Evolutionary conservation across 768 basidiomycete species (phyloP).

Genomic region (Pleurotus tuoliensis): DNA sequence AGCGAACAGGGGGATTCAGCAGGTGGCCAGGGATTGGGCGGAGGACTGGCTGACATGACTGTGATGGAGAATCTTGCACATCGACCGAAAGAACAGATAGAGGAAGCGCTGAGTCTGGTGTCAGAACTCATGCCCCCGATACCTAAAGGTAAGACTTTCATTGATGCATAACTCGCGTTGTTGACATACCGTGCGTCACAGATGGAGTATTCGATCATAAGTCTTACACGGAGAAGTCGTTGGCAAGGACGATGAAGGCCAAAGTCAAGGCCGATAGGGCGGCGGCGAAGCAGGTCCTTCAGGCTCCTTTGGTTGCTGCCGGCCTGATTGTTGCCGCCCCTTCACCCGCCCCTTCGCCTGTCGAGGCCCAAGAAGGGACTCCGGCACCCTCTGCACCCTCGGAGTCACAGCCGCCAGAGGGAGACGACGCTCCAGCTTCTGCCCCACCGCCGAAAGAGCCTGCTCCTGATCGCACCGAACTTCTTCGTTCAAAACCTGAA

Average conservation of each 20-base stretch:
- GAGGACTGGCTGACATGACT: constrained; percentile 92
- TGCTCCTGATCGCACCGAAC: constrained; percentile 60
- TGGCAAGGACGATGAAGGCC: constrained; percentile 72
- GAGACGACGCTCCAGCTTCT: constrained; percentile 27
- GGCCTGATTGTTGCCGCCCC: not conserved
- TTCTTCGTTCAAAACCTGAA: constrained; percentile 70
- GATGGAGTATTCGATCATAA: constrained; percentile 97
- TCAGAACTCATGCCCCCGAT: constrained; percentile 92
- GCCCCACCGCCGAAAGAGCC: constrained; percentile 30
- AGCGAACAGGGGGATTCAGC: constrained; percentile 59
- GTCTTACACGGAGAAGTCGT: constrained; percentile 81
- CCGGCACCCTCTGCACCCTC: constrained; percentile 20
- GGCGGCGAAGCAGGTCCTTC: constrained; percentile 53
- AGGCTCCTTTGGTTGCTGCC: constrained; percentile 21
- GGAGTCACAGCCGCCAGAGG: constrained; percentile 39
- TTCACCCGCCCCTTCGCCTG: constrained; percentile 21
- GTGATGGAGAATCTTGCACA: constrained; percentile 98
- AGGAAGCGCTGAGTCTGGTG: constrained; percentile 86
- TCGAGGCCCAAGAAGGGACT: constrained; percentile 6
- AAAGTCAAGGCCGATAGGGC: constrained; percentile 81
- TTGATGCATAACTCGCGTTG: not conserved
- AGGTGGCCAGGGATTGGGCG: constrained; percentile 77
- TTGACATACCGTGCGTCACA: constrained; percentile 23
- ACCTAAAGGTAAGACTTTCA: constrained; percentile 66
- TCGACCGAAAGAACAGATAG: constrained; percentile 94